phyloP scores from a whole-genome alignment of 305 asterid species.

The Galium porrigens region DNA sequence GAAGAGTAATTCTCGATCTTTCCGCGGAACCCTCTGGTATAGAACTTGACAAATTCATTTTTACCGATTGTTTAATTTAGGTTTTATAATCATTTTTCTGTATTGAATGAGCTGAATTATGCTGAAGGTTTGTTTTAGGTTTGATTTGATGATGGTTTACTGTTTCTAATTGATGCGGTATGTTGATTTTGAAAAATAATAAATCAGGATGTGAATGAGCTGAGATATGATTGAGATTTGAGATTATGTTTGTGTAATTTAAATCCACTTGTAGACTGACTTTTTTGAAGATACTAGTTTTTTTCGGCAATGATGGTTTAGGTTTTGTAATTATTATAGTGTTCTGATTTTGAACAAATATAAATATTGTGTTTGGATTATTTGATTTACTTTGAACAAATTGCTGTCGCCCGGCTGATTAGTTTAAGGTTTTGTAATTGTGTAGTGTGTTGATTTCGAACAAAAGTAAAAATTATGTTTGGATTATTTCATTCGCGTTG shows the following conservation, averaged over 20 bases:
- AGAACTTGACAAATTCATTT: background rate
- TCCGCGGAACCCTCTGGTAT: constrained; percentile 90
- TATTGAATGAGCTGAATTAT: background rate
- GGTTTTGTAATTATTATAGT: background rate
- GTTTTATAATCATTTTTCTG: background rate
- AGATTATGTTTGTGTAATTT: background rate
- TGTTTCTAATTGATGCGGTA: background rate
- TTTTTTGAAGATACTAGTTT: background rate
- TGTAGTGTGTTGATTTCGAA: background rate
- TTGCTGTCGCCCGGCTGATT: too few relatives aligned
- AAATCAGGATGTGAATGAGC: constrained; percentile 1
- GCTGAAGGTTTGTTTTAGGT: background rate
- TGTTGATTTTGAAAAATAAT: background rate
- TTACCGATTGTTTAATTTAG: background rate
- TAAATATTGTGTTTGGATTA: too few relatives aligned
- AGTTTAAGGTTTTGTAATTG: too few relatives aligned
- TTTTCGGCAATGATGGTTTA: background rate
- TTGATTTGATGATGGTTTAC: background rate
- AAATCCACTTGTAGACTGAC: background rate
- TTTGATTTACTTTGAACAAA: too few relatives aligned
- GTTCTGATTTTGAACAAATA: too few relatives aligned
- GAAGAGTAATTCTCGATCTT: constrained; percentile 85
- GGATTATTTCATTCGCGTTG: background rate
- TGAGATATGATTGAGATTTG: background rate
- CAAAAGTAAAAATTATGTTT: background rate